These are phyloP conservation scores for Xylariaceae sp. DNA, from an alignment of 2,329 filamentous ascomycete genomes.

Conservation along the genomic window DNA sequence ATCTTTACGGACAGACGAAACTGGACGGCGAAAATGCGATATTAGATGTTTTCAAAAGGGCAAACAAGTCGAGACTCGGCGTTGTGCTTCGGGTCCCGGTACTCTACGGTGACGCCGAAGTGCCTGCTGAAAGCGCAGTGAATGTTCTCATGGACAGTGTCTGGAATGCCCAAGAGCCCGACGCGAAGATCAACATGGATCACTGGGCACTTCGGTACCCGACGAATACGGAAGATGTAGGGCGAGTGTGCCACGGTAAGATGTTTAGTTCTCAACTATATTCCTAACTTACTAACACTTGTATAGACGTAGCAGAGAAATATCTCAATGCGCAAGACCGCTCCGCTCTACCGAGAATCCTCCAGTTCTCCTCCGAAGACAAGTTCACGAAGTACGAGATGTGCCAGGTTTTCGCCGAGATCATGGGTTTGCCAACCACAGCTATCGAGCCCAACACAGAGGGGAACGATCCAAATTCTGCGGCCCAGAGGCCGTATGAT, in stretches of 20 bases:
- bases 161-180: slow-evolving; percentile 73
- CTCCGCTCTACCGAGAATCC: slow-evolving; percentile 66
- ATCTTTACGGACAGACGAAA: slow-evolving; percentile 73
- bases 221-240: slow-evolving; percentile 88
- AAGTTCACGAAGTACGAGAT: slow-evolving; percentile 91
- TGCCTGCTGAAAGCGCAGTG: slow-evolving; percentile 77
- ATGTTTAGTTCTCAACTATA: slow-evolving; percentile 27
- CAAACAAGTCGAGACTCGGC: slow-evolving; percentile 59
- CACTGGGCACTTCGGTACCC: slow-evolving; percentile 86
- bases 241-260: slow-evolving; percentile 73
- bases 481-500: slow-evolving; percentile 83
- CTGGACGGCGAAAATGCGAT: slow-evolving; percentile 69
- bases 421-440: slow-evolving; percentile 75
- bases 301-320: slow-evolving; percentile 70
- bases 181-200: slow-evolving; percentile 75
- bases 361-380: slow-evolving; percentile 90
- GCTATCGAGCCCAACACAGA: slow-evolving; percentile 73
- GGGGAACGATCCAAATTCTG: slow-evolving; percentile 73
- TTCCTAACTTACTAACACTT: slow-evolving; percentile 22
- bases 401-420: slow-evolving; percentile 76
- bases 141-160: slow-evolving; percentile 81
- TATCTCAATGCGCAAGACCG: slow-evolving; percentile 63
- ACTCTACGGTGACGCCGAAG: slow-evolving; percentile 79
- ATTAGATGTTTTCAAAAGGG: slow-evolving; percentile 62
- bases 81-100: slow-evolving; percentile 83